phyloP scores from a whole-genome alignment of 805 yeast genomes.

The Nakazawaea anatomiae region DNA sequence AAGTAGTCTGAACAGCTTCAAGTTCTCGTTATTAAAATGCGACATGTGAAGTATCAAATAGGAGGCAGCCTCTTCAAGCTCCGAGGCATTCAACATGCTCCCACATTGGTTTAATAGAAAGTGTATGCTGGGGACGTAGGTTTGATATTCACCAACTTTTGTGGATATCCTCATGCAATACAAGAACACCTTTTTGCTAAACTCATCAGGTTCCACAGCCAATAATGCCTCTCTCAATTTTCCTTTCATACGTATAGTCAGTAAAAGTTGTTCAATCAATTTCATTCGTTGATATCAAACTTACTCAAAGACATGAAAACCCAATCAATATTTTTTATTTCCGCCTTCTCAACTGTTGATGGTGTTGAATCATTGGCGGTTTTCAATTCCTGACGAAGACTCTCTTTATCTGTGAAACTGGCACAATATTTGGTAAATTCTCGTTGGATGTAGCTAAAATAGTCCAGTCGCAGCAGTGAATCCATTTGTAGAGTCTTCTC shows the following conservation, averaged over 20 bases:
- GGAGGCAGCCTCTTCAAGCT: conserved; percentile 33
- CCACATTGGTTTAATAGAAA: conserved; percentile 27
- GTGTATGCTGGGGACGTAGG: conserved; percentile 48
- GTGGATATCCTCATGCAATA: conserved; percentile 42
- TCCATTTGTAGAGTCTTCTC: conserved; percentile 41
- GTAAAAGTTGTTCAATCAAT: too few relatives aligned
- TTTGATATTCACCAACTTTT: conserved; percentile 40
- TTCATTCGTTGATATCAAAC: not conserved
- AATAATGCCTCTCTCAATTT: conserved; percentile 54
- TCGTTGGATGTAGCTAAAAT: conserved; percentile 31
- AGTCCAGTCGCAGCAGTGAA: conserved; percentile 32
- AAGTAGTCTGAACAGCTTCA: conserved; percentile 27
- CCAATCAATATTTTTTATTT: conserved; percentile 17
- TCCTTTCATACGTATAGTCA: conserved; percentile 17
- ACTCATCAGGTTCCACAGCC: conserved; percentile 27
- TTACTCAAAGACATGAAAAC: conserved; percentile 28
- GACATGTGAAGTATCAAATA: conserved; percentile 39
- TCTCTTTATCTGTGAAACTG: conserved; percentile 13
- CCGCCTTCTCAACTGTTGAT: not conserved
- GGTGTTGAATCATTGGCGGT: not conserved
- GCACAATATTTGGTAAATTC: conserved; percentile 27
- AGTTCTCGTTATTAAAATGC: conserved; percentile 31
- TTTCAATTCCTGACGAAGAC: not conserved
- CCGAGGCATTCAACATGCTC: conserved; percentile 22
- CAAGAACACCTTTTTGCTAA: conserved; percentile 39